Percentiles rank a stretch among this genome's conserved stretches.
Conservation (phyloP, 2,329 filamentous ascomycete genomes). For the Curvularia lunata region DNA sequence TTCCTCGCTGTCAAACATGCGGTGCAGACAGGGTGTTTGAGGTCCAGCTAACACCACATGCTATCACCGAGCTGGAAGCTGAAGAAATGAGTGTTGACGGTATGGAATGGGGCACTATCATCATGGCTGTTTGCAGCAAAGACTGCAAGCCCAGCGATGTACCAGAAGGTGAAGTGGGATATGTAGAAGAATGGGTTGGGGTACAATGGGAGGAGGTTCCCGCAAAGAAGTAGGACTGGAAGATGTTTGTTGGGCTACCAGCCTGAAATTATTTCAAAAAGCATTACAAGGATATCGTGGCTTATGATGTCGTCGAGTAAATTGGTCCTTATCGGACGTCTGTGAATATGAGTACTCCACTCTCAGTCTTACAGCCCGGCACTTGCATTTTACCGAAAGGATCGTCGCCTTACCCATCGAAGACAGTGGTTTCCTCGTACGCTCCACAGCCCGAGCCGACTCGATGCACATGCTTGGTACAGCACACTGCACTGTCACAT, state of each 20-base stretch:
- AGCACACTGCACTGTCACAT: neutral
- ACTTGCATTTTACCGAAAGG: neutral
- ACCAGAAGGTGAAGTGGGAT: constrained; percentile 70
- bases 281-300: neutral
- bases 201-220: constrained; percentile 92
- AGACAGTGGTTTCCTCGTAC: neutral
- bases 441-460: neutral
- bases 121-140: constrained; percentile 80
- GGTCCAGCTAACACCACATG: constrained; percentile 87
- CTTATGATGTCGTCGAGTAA: neutral
- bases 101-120: constrained; percentile 97
- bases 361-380: neutral
- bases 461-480: neutral
- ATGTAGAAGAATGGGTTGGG: constrained; percentile 94
- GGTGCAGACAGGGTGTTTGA: constrained; percentile 81
- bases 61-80: constrained; percentile 85
- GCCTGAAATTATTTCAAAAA: neutral
- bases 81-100: constrained; percentile 72
- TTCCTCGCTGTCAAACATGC: constrained; percentile 81
- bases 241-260: neutral
- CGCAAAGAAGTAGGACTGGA: constrained; percentile 25
- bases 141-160: constrained; percentile 73
- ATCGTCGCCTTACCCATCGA: neutral
- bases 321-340: neutral
- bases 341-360: neutral